A percentile compares a stretch with the other conserved stretches of the same genome.
Evolutionary conservation across 805 yeast genomes (phyloP).

Genomic region (Schwanniomyces sp.): DNA sequence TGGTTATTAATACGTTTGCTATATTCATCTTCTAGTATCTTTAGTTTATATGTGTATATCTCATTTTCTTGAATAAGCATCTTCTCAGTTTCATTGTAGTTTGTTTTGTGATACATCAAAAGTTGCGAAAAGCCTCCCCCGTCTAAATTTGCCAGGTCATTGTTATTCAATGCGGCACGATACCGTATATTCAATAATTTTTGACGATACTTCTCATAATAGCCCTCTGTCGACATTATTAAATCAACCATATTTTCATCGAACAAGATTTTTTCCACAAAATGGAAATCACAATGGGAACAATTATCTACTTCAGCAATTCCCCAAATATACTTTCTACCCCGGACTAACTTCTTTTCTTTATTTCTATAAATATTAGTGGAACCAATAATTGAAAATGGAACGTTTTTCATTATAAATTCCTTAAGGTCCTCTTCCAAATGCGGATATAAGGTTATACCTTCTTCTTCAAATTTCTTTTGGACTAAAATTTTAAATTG

Average conservation of each 20-base stretch:
- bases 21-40: conserved; percentile 42
- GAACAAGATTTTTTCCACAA: conserved; percentile 64
- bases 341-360: conserved; percentile 53
- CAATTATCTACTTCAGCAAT: conserved; percentile 78
- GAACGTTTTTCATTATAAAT: conserved; percentile 46
- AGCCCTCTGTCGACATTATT: conserved; percentile 70
- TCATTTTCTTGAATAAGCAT: conserved; percentile 45
- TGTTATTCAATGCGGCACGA: conserved; percentile 11
- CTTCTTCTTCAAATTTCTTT: conserved; percentile 18
- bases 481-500: conserved; percentile 25
- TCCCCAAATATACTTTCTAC: conserved; percentile 86
- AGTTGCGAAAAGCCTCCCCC: conserved; percentile 34
- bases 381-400: conserved; percentile 74
- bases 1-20: conserved; percentile 45
- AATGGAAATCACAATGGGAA: conserved; percentile 71
- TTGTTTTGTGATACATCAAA: conserved; percentile 34
- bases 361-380: conserved; percentile 32
- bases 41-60: conserved; percentile 44
- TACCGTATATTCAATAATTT: conserved; percentile 53
- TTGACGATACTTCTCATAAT: conserved; percentile 69
- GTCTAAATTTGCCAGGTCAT: conserved; percentile 17
- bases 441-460: conserved; percentile 31
- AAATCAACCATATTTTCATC: conserved; percentile 75
- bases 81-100: conserved; percentile 37
- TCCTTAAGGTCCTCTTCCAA: conserved; percentile 28